Conservation (phyloP, 768 basidiomycete genomes). For the Auricularia heimuer region DNA sequence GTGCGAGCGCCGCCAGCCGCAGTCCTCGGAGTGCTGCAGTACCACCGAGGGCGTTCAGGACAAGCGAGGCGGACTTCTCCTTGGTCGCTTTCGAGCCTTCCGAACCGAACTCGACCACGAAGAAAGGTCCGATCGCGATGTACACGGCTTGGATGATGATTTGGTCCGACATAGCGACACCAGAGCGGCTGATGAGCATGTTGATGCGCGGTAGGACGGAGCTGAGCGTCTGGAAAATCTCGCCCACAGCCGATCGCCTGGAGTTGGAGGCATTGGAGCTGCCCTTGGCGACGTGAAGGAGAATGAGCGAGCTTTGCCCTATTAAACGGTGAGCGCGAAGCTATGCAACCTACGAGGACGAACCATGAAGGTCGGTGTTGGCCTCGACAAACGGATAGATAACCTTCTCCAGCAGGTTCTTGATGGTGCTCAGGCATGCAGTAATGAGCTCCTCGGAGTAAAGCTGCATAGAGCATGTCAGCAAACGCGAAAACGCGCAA, state of each 20-base stretch:
- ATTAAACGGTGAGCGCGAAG: conserved; percentile 23
- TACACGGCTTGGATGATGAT: conserved; percentile 92
- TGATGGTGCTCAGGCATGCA: conserved; percentile 62
- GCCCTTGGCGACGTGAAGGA: conserved; percentile 40
- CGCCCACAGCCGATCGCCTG: conserved; percentile 24
- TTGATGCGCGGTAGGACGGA: conserved; percentile 68
- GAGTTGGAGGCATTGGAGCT: conserved; percentile 26
- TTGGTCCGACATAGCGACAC: conserved; percentile 73
- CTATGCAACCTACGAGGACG: conserved; percentile 22
- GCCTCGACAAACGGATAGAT: conserved; percentile 85
- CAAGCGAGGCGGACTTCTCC: conserved; percentile 29
- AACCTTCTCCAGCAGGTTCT: conserved; percentile 68
- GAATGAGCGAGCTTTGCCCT: conserved; percentile 14
- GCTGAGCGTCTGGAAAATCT: conserved; percentile 64
- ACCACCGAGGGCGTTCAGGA: conserved; percentile 54
- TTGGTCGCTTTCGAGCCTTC: conserved; percentile 52
- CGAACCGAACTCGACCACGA: conserved; percentile 59
- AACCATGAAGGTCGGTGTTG: conserved; percentile 14
- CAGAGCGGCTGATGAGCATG: conserved; percentile 59
- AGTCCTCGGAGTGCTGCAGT: conserved; percentile 74
- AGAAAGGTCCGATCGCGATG: conserved; percentile 90
- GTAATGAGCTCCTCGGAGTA: conserved; percentile 93
- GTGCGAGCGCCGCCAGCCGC: conserved; percentile 67
- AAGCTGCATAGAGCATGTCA: conserved; percentile 36
- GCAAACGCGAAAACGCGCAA: not conserved